Conservation (phyloP, 1,284 basidiomycete species). For the Mycena sp. region DNA sequence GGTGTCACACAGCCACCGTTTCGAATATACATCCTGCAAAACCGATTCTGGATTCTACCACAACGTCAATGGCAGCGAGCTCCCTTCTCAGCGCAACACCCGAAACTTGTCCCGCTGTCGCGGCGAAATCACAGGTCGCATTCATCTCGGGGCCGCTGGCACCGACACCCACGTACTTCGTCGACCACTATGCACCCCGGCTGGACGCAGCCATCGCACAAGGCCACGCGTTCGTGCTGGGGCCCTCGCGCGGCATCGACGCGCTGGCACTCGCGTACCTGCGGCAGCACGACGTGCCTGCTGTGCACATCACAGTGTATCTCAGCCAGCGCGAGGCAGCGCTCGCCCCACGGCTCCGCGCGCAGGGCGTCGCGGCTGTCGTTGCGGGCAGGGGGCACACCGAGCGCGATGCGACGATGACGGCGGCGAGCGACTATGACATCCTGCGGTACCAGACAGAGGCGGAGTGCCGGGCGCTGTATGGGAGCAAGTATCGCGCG, state of each 20-base stretch:
- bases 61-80: too few species aligned
- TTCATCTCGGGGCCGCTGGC: conserved; percentile 42
- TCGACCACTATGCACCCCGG: background rate
- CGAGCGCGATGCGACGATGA: conserved; percentile 40
- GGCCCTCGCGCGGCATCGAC: conserved; percentile 37
- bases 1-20: too few species aligned
- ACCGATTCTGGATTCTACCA: too few species aligned
- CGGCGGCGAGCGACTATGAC: conserved; percentile 40
- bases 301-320: conserved; percentile 36
- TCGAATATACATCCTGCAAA: too few species aligned
- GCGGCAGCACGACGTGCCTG: conserved; percentile 26
- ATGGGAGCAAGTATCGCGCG: conserved; percentile 35
- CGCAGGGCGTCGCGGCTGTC: background rate
- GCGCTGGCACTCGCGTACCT: conserved; percentile 37
- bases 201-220: background rate
- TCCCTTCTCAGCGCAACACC: too few species aligned
- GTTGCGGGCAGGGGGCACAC: conserved; percentile 10
- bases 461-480: conserved; percentile 36
- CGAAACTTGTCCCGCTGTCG: too few species aligned
- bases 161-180: conserved; percentile 34
- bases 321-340: conserved; percentile 33
- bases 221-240: conserved; percentile 34
- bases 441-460: conserved; percentile 38
- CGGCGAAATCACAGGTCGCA: too few species aligned
- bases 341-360: background rate